Base-by-base conservation (phyloP, 768 basidiomycete genomes). In the Naganishia vishniacii region DNA sequence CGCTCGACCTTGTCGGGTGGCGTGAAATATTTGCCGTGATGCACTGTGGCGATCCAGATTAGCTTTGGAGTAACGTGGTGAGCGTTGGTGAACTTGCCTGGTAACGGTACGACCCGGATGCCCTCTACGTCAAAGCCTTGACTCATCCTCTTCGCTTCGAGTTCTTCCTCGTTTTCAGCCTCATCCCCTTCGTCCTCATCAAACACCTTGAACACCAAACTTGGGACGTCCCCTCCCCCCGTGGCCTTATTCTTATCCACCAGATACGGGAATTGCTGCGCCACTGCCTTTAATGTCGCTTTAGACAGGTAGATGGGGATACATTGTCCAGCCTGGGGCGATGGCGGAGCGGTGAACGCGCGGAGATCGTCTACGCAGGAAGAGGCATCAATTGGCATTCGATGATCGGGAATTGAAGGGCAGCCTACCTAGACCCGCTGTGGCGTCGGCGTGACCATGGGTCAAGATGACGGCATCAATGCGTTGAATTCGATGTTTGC, bases 371-470 rank as follows among this genome's bases (percentile, higher is more conserved):
- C 63, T 64, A 34, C 11, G 15, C 4, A 47, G 40, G 15, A 25
- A 15, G 15, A 26, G 40, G 28, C 7, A 11, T 16, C 37, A 51
- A 5, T 28, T n/a, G 11, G 3, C 0, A 23, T 20, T 28, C 8
- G 58, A 11, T 31, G 28, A 12, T 4, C 28, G 12, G 25, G 32
- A 31, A 44, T 34, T 31, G 40, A 13, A 3, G 61, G 25, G 70
- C 25, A 25, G 42, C 29, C n/a, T 31, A 62, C 65, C 65, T 13
- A 67, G 59, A 15, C 65, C 65, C 7, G 60, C 59, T 78, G 58
- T 56, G 83, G 83, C 88, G 77, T 90, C 89, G 40, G 89, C 88
- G 78, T 93, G 91, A 8, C 88, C 85, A 77, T 93, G 91, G 0
- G 90, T 92, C 44, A 94, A 84, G 16, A 95, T 79, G 11, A 94